Conservation (phyloP, 495 filamentous ascomycete genomes). For the Hypomontagnella submonticulosa region DNA sequence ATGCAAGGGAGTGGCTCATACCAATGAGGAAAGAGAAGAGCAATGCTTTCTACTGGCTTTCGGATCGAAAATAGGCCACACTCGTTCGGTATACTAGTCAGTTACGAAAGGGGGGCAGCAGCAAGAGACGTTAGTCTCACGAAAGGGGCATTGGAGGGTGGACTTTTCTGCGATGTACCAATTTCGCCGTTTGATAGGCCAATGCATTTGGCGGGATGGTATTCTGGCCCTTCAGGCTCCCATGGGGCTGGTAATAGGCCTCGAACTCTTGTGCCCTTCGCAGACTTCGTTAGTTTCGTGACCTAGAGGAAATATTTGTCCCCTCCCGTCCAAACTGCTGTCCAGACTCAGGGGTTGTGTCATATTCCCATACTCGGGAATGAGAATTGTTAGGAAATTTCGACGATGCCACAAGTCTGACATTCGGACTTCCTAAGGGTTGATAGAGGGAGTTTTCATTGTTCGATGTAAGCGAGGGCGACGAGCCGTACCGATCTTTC, state of each 20-base stretch:
- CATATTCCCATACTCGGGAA: too few species aligned
- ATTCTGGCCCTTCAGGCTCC: not conserved
- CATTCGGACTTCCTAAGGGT: not conserved
- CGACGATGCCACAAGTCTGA: slow-evolving; percentile 10
- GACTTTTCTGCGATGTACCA: slow-evolving; percentile 12
- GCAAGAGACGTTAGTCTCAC: slow-evolving; percentile 7
- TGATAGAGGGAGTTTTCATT: too few species aligned
- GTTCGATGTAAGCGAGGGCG: not conserved
- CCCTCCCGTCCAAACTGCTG: too few species aligned
- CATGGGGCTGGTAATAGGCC: too few species aligned
- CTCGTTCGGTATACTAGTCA: slow-evolving; percentile 35
- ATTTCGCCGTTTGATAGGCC: not conserved
- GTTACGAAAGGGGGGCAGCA: slow-evolving; percentile 18
- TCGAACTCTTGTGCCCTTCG: too few species aligned
- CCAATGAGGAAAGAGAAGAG: slow-evolving; percentile 3
- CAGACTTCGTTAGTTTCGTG: too few species aligned
- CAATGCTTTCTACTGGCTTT: slow-evolving; percentile 19
- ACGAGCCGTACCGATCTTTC: not conserved
- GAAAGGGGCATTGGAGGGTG: not conserved
- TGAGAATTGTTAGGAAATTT: too few species aligned
- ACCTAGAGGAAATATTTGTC: too few species aligned
- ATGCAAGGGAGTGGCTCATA: not conserved
- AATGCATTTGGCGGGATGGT: not conserved
- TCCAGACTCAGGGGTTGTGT: too few species aligned
- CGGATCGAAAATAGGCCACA: slow-evolving; percentile 19